A percentile compares a stretch with the other conserved stretches of the same genome.
Evolutionary conservation across 2,329 filamentous ascomycete species (phyloP).

Genomic region (Aspergillus cejpii): DNA sequence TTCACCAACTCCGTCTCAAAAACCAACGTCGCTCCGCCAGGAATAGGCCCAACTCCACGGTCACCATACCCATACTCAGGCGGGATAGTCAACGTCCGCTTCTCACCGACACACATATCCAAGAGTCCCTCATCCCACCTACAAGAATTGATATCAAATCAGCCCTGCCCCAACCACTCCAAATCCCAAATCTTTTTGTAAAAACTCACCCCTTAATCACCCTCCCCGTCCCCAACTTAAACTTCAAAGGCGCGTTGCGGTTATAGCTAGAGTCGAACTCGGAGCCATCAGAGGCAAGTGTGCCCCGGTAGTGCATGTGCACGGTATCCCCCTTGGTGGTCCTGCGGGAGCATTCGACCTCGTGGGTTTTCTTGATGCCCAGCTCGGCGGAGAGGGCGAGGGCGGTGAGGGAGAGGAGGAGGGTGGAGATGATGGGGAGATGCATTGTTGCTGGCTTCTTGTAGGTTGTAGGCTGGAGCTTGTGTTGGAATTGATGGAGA

Average conservation of each 20-base stretch:
- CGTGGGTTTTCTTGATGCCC: constrained; percentile 67
- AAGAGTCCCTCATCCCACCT: constrained; percentile 86
- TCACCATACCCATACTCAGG: constrained; percentile 77
- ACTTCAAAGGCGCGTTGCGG: constrained; percentile 66
- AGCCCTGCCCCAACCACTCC: not conserved
- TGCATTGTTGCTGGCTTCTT: constrained; percentile 36
- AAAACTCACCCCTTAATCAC: constrained; percentile 86
- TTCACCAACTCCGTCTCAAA: constrained; percentile 88
- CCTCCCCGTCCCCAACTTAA: constrained; percentile 69
- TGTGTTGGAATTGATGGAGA: not conserved
- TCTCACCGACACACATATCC: constrained; percentile 95
- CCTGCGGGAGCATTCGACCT: constrained; percentile 73
- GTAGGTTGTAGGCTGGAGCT: too few relatives aligned
- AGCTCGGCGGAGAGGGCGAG: constrained; percentile 51
- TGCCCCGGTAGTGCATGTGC: constrained; percentile 82
- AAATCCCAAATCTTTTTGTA: too few relatives aligned
- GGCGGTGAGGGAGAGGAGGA: constrained; percentile 39
- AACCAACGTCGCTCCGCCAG: constrained; percentile 70
- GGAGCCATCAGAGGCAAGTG: constrained; percentile 62
- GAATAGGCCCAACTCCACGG: constrained; percentile 71
- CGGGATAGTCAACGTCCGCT: constrained; percentile 83
- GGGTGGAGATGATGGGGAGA: constrained; percentile 36
- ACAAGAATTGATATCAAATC: constrained; percentile 11
- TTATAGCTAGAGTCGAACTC: constrained; percentile 84
- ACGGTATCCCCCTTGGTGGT: constrained; percentile 69